phyloP scores from a whole-genome alignment of 441 rosid genomes.

The Eruca vesicaria region DNA sequence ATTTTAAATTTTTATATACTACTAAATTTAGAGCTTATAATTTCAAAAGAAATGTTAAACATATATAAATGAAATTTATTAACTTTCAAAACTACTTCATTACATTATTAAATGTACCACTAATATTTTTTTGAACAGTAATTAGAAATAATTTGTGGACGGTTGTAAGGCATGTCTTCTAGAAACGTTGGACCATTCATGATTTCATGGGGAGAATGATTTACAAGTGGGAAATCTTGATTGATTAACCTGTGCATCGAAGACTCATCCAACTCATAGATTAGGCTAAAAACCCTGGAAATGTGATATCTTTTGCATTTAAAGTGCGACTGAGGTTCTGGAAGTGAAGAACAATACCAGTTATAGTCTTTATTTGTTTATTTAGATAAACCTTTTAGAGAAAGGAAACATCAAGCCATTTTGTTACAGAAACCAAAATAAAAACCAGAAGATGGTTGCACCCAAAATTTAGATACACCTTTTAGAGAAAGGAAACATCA shows the following conservation, averaged over 20 bases:
- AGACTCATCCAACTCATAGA: background rate
- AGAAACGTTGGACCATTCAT: background rate
- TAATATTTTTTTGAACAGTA: no score
- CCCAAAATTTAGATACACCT: background rate
- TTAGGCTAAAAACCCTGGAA: background rate
- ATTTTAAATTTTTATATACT: no score
- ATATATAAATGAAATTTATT: no score
- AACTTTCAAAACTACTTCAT: no score
- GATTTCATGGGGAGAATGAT: background rate
- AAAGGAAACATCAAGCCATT: slow-evolving; percentile 12
- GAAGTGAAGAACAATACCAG: background rate
- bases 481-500: background rate
- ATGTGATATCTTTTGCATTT: background rate
- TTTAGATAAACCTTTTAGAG: background rate
- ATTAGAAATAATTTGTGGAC: no score
- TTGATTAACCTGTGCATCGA: background rate
- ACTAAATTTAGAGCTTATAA: no score
- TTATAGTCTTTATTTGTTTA: slow-evolving; percentile 5
- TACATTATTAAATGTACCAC: no score
- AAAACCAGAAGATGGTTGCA: background rate
- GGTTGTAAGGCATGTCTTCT: background rate
- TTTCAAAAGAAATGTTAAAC: no score
- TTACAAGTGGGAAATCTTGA: background rate
- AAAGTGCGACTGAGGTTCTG: background rate
- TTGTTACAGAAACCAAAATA: slow-evolving; percentile 14